Conservation (phyloP, 805 yeast genomes). For the Candida ovalis region DNA sequence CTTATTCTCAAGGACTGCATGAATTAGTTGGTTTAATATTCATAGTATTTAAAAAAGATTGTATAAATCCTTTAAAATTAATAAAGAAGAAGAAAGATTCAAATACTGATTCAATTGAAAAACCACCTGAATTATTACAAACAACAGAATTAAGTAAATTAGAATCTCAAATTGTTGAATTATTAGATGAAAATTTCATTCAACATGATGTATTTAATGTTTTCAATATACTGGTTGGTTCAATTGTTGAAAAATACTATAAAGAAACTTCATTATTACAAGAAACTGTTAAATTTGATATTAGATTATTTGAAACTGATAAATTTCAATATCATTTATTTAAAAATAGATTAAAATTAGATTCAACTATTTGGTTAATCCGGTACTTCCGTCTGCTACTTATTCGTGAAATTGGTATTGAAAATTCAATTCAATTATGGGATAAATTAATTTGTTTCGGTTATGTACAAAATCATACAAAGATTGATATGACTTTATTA, state of each 20-base stretch:
- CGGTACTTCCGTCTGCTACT: slow-evolving; percentile 45
- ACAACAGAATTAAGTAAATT: slow-evolving; percentile 8
- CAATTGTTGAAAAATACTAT: slow-evolving; percentile 34
- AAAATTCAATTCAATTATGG: slow-evolving; percentile 39
- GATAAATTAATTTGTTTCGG: slow-evolving; percentile 41
- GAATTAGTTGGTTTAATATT: slow-evolving; percentile 49
- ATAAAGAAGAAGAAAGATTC: not conserved
- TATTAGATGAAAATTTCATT: slow-evolving; percentile 38
- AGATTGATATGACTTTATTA: slow-evolving; percentile 29
- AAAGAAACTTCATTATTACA: slow-evolving; percentile 39
- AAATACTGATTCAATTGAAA: not conserved
- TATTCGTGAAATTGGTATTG: slow-evolving; percentile 44
- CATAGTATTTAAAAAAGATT: slow-evolving; percentile 37
- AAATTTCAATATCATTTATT: slow-evolving; percentile 44
- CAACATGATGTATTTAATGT: slow-evolving; percentile 41
- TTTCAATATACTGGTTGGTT: slow-evolving; percentile 36
- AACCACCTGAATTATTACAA: not conserved
- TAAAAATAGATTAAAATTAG: slow-evolving; percentile 42
- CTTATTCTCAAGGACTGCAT: slow-evolving; percentile 51
- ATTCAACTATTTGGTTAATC: slow-evolving; percentile 53
- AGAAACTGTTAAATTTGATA: slow-evolving; percentile 47
- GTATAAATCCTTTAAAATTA: slow-evolving; percentile 15
- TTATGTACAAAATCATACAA: slow-evolving; percentile 12
- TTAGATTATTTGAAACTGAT: slow-evolving; percentile 46
- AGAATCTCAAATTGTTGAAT: slow-evolving; percentile 34